phyloP scores from a whole-genome alignment of 108 stramenopile genomes.

The Nitzschia sp. region DNA sequence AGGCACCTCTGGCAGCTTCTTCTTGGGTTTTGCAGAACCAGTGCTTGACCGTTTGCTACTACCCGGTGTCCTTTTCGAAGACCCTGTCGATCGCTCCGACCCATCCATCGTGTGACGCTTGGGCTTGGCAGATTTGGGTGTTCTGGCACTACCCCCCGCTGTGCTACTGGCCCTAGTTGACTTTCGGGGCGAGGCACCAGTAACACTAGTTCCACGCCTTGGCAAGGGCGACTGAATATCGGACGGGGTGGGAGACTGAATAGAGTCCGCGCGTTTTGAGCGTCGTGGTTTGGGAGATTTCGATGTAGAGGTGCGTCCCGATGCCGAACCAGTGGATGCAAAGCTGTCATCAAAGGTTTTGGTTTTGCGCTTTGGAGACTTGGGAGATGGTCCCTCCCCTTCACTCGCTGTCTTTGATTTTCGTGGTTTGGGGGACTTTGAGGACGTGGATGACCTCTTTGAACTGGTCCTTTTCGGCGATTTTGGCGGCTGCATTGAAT shows the following conservation, averaged over 20 bases:
- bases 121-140: too few relatives aligned
- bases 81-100: too few relatives aligned
- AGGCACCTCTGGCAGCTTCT: too few relatives aligned
- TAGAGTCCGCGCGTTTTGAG: constrained; percentile 8
- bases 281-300: neutral
- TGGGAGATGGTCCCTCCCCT: neutral
- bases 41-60: too few relatives aligned
- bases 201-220: neutral
- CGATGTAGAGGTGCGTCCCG: neutral
- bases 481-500: neutral
- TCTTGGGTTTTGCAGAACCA: too few relatives aligned
- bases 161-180: too few relatives aligned
- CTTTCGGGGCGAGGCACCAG: too few relatives aligned
- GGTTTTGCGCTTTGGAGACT: constrained; percentile 3
- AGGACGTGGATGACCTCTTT: neutral
- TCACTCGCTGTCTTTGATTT: neutral
- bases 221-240: neutral
- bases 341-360: neutral
- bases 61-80: too few relatives aligned
- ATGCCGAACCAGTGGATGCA: neutral
- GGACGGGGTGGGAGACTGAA: neutral
- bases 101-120: too few relatives aligned
- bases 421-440: neutral
- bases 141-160: too few relatives aligned
- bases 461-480: neutral